phyloP scores from a whole-genome alignment of 805 yeast species.

The Lachancea waltii region DNA sequence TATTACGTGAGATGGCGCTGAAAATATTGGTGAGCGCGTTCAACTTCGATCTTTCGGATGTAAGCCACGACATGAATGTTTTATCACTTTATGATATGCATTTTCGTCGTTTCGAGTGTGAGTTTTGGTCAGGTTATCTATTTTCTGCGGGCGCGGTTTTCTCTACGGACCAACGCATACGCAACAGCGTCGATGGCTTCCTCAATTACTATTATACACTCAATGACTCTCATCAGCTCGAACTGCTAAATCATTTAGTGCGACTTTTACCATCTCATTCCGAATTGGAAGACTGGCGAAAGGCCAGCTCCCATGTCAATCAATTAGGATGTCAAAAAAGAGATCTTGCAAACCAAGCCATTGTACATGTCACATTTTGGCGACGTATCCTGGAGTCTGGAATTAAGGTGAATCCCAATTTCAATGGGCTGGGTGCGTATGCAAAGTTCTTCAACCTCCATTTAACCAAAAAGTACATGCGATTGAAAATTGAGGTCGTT shows the following conservation, averaged over 20 bases:
- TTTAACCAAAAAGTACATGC: constrained; percentile 12
- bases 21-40: constrained; percentile 11
- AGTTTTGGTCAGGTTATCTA: constrained; percentile 51
- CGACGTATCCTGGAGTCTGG: constrained; percentile 22
- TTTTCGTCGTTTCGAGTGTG: constrained; percentile 16
- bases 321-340: constrained; percentile 9
- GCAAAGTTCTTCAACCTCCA: constrained; percentile 25
- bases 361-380: constrained; percentile 21
- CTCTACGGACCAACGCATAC: constrained; percentile 41
- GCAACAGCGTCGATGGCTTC: constrained; percentile 38
- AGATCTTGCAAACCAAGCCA: constrained; percentile 16
- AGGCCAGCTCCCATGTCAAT: constrained; percentile 1
- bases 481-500: constrained; percentile 12
- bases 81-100: constrained; percentile 12
- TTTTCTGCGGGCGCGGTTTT: constrained; percentile 53
- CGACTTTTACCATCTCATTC: constrained; percentile 19
- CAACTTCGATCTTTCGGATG: constrained; percentile 9
- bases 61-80: constrained; percentile 29
- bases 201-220: constrained; percentile 25
- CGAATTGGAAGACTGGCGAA: constrained; percentile 9
- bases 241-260: constrained; percentile 16
- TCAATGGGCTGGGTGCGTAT: constrained; percentile 21
- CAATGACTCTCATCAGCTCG: constrained; percentile 1
- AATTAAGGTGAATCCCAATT: constrained; percentile 10
- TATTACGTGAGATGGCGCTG: constrained; percentile 36